Evolutionary conservation across 495 filamentous ascomycete species (phyloP), one percentile per base, ranked within the genome.

Genomic region (Clavariopsis aquatica): DNA sequence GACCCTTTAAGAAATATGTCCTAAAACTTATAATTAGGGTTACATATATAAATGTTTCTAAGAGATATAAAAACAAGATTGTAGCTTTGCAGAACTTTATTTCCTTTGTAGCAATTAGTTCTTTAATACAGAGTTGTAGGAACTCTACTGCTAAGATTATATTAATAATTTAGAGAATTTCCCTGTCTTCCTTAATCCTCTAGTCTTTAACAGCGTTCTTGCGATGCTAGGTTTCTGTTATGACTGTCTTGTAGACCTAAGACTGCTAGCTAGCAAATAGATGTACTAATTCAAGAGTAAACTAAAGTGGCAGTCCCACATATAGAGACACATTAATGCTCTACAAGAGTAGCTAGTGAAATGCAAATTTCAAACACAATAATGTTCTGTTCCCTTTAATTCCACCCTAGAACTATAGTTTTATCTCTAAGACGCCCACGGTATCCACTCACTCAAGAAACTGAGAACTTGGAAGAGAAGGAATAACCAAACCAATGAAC

Each of bases 121-220:
- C 31, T 34, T 34, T 12, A 12, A 34, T 34, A 34, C 31, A 19
- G 5, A 56, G 52, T 56, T 38, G 19, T 56, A 19, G 52, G 52
- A 56, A 56, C 27, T 34, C 27, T 19, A 56, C 19, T 56, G 52
- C 52, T 19, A 56, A 56, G 52, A 38, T 20, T 19, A 56, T 56
- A 24, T 56, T 19, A 19, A 56, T 56, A 56, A 56, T 56, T 56
- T 56, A 38, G 52, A 56, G 26, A 56, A 38, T 20, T 56, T 56
- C 26, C 52, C 52, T 19, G 31, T 56, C 52, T 56, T 56, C 26
- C 52, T 56, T 24, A 19, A 56, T 56, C 52, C 52, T 56, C 52
- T 56, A 20, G 52, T 56, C 2, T 56, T 56, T 24, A 56, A 56
- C 31, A 19, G 52, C 10, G 52, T 56, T 38, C 52, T 56, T 56